Percentiles rank a stretch among this genome's conserved stretches.
Conservation (phyloP, 2,329 filamentous ascomycete genomes). For the Penicillium sp. region DNA sequence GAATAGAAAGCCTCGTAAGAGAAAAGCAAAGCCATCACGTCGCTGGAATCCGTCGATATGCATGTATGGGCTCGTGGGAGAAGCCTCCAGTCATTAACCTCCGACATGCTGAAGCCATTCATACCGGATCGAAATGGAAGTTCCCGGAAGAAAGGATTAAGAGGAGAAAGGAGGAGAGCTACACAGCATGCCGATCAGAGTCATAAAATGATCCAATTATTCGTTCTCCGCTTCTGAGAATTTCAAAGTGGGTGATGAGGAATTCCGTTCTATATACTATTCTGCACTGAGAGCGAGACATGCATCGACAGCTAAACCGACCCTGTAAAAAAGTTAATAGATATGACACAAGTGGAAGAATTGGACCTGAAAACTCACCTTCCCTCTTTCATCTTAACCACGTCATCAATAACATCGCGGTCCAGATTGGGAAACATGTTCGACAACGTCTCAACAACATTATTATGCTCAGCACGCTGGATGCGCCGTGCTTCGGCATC, state of each 20-base stretch:
- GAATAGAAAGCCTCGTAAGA: background rate
- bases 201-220: background rate
- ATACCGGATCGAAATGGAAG: background rate
- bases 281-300: slow-evolving; percentile 71
- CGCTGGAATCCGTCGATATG: background rate
- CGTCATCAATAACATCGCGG: slow-evolving; percentile 92
- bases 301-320: slow-evolving; percentile 83
- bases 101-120: background rate
- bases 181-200: background rate
- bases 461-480: slow-evolving; percentile 81
- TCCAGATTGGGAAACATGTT: slow-evolving; percentile 98
- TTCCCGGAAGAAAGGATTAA: background rate
- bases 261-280: slow-evolving; percentile 29
- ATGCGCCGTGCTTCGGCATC: slow-evolving; percentile 83
- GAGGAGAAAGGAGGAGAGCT: background rate
- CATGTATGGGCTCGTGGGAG: too few relatives aligned
- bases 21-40: background rate
- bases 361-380: slow-evolving; percentile 62
- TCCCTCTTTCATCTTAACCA: slow-evolving; percentile 93
- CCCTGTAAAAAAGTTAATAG: slow-evolving; percentile 54
- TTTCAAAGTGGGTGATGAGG: background rate
- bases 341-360: background rate
- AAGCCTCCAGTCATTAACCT: too few relatives aligned
- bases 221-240: background rate
- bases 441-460: slow-evolving; percentile 89